Conservation (phyloP, 352 stramenopile species). For the Thalassiosira mediterranea region DNA sequence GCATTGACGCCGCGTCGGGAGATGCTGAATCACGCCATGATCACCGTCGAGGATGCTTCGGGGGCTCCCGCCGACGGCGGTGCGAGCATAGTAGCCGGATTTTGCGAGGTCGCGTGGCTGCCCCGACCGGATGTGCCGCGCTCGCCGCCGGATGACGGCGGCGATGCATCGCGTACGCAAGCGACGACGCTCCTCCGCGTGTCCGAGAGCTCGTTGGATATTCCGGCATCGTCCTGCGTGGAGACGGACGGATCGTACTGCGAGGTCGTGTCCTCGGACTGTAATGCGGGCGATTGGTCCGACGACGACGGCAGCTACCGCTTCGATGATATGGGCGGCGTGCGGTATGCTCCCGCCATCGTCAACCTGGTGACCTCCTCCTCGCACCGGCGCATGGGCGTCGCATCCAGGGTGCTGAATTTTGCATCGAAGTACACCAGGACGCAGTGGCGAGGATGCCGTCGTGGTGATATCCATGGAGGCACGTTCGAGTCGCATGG, state of each 20-base stretch:
- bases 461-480: not conserved
- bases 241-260: not conserved
- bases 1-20: slow-evolving; percentile 44
- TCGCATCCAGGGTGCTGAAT: slow-evolving; percentile 54
- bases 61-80: too few relatives aligned
- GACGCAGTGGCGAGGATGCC: slow-evolving; percentile 16
- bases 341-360: slow-evolving; percentile 56
- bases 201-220: slow-evolving; percentile 8
- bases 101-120: slow-evolving; percentile 77
- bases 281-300: too few relatives aligned
- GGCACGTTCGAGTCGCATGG: too few relatives aligned
- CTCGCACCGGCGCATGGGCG: slow-evolving; percentile 57
- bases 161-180: too few relatives aligned
- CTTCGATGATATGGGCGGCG: not conserved
- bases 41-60: slow-evolving; percentile 57
- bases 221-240: not conserved
- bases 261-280: not conserved
- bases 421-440: slow-evolving; percentile 42
- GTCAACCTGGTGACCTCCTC: slow-evolving; percentile 66
- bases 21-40: slow-evolving; percentile 71
- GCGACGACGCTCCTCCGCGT: too few relatives aligned
- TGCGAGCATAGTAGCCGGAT: slow-evolving; percentile 64
- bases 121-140: slow-evolving; percentile 11
- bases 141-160: not conserved
- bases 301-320: not conserved